Base-by-base conservation (phyloP, 768 basidiomycete species). In the Boletus rubroflammeus region DNA sequence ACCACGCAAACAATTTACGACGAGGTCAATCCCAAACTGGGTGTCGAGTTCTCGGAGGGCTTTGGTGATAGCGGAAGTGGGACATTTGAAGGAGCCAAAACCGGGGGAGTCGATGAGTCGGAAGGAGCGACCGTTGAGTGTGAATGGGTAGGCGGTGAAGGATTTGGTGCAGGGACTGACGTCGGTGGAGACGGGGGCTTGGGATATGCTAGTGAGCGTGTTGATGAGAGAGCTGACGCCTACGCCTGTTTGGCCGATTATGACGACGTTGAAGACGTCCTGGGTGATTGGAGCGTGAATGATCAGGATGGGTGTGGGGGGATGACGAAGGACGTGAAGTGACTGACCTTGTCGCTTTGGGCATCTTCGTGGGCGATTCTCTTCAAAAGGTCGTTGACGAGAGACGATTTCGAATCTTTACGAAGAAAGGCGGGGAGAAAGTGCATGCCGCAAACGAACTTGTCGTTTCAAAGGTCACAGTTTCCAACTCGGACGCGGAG, bases 181-280 rank as follows among this genome's bases (percentile, higher is more conserved):
- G 47, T 70, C 63, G 23, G 66, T 68, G 52, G 67, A 68, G 23
- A 62, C 54, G 26, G 61, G 61, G 13, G 61, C 66, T 10, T 56
- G 43, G 8, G 57, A 15, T 11, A n/a, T 6, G 35, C 59, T 54
- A 5, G 57, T 62, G 51, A 77, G 58, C 65, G 75, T 62, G 59
- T 77, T 78, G 56, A 76, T 60, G 38, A 78, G 58, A 13, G 74
- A 75, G 56, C 77, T 78, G 52, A 70, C 74, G 25, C 72, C 71
- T 45, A 67, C 53, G 45, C 67, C 67, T 1, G 68, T 70, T 55
- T 68, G 66, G 7, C 67, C 68, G 55, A 70, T 68, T 17, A 70
- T 19, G 53, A 68, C 59, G 55, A 68, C 56, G 54, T 68, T 68
- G 58, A 67, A 68, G 56, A 63, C 47, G 57, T 67, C 61, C 66